Evolutionary conservation across 176 grass and related monocot species (phyloP), one percentile per base, ranked within the genome.

Genomic region (Tillandsia fasciculata): DNA sequence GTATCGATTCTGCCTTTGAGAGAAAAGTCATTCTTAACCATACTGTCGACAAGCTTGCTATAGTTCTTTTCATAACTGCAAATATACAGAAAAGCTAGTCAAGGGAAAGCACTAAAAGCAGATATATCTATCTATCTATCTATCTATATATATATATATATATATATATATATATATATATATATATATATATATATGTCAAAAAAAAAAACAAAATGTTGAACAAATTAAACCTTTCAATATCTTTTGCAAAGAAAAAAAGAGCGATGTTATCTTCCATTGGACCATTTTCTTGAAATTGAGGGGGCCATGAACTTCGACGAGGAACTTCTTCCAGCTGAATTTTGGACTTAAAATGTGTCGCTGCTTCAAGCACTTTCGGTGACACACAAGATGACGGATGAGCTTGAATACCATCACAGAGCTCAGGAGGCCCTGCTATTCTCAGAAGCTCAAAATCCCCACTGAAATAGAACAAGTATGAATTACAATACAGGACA

Each of bases 211-310:
- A 68, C 42, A 10, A 33, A 53, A 79, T 72, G 7, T 8, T 23
- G 56, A 2, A 20, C 3, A 61, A 61, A 10, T 42, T 42, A 66
- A 26, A 93, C 94, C 94, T 93, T 48, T 88, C 76, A 67, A 69
- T 58, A 84, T 99, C 87, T 81, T 83, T 93, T 53, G 94, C 86
- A 85, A 99, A 99, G 82, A 99, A 99, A 78, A 87, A 99, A 79
- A 99, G 71, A 69, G 77, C 94, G 73, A 99, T 83, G 66, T 80
- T 87, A 12, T 85, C 65, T 56, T 99, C 79, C 10, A 80, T 93
- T 57, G 94, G 94, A 68, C 81, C 67, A 59, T 69, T 92, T 65
- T 79, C 51, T 56, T 81, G 71, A 73, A 99, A 99, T 67, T 93
- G 90, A 51, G 50, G 69, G 11, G 89, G 90, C 90, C 94, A 99